Percentiles rank a stretch among this genome's conserved stretches.
Evolutionary conservation across 1,284 basidiomycete species (phyloP).

Genomic region (Tremellales sp.): DNA sequence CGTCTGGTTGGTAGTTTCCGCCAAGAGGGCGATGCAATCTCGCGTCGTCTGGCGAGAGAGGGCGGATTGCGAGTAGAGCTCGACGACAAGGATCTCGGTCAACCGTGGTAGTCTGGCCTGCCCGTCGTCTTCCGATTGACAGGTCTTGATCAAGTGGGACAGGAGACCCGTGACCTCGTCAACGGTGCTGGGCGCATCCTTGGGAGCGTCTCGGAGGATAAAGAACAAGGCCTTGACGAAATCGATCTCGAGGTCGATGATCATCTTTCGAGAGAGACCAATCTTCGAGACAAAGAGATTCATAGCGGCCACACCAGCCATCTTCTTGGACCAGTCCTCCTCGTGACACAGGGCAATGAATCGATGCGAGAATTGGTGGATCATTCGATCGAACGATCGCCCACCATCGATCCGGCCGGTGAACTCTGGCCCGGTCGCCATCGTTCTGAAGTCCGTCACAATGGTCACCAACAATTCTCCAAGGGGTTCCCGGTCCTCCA

Average conservation of each 20-base stretch:
- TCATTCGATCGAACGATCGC: constrained; percentile 50
- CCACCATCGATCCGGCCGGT: constrained; percentile 56
- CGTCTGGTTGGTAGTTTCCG: constrained; percentile 67
- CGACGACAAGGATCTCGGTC: constrained; percentile 81
- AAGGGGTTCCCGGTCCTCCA: constrained; percentile 59
- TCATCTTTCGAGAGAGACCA: constrained; percentile 72
- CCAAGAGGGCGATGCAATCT: constrained; percentile 73
- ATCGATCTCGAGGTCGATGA: constrained; percentile 84
- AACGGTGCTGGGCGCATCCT: constrained; percentile 79
- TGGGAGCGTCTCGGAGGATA: constrained; percentile 92
- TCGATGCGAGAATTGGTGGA: constrained; percentile 73
- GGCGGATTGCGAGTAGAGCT: constrained; percentile 81
- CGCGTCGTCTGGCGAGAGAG: constrained; percentile 83
- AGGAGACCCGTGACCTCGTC: constrained; percentile 76
- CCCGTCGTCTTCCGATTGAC: constrained; percentile 53
- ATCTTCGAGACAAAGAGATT: constrained; percentile 69
- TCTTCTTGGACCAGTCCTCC: constrained; percentile 80
- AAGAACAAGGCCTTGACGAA: constrained; percentile 87
- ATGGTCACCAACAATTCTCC: constrained; percentile 60
- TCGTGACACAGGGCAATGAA: constrained; percentile 83
- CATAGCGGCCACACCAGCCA: constrained; percentile 80
- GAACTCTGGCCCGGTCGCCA: constrained; percentile 48
- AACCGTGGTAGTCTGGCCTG: constrained; percentile 55
- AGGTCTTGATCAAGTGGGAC: constrained; percentile 68
- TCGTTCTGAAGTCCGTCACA: constrained; percentile 65